A percentile compares a stretch with the other conserved stretches of the same genome.
These are phyloP conservation scores for Phytopythium cucurbitacearum DNA, from an alignment of 352 stramenopile genomes.

Conservation along the genomic window DNA sequence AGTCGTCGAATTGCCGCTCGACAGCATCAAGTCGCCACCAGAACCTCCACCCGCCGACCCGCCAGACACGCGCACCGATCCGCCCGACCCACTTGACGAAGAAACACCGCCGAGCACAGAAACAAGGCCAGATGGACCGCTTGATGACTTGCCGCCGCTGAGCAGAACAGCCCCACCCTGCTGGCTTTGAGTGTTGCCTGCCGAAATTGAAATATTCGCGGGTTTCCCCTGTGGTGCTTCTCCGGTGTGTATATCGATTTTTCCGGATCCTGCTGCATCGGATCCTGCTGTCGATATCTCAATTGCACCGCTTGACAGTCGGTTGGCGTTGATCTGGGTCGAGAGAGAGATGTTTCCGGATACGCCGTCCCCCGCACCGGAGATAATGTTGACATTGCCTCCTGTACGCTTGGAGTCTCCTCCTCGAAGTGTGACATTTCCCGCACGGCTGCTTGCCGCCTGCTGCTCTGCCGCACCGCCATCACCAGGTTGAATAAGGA, in stretches of 20 bases:
- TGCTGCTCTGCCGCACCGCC: too few relatives aligned
- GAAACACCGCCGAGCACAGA: constrained; percentile 9
- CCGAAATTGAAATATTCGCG: neutral
- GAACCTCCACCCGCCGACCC: constrained; percentile 13
- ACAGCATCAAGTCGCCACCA: constrained; percentile 18
- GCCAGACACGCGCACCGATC: constrained; percentile 11
- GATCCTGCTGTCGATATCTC: neutral
- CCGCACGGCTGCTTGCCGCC: neutral
- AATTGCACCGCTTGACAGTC: neutral
- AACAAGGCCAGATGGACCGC: too few relatives aligned
- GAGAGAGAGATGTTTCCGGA: neutral
- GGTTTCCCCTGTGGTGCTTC: neutral
- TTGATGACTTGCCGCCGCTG: neutral
- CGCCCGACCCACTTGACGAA: constrained; percentile 11
- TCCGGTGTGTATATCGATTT: neutral
- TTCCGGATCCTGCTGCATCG: neutral
- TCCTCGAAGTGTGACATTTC: constrained; percentile 5
- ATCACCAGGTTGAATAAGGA: constrained; percentile 3
- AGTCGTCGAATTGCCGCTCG: constrained; percentile 12
- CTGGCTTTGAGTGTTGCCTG: neutral
- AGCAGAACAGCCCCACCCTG: neutral
- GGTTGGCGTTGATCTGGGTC: neutral
- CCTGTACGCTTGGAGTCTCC: constrained; percentile 5
- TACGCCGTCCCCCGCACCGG: neutral
- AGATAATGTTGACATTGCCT: constrained; percentile 4